A percentile compares a stretch with the other conserved stretches of the same genome.
phyloP scores from a whole-genome alignment of 176 grass and related monocot genomes.

The Rhynchospora breviuscula region DNA sequence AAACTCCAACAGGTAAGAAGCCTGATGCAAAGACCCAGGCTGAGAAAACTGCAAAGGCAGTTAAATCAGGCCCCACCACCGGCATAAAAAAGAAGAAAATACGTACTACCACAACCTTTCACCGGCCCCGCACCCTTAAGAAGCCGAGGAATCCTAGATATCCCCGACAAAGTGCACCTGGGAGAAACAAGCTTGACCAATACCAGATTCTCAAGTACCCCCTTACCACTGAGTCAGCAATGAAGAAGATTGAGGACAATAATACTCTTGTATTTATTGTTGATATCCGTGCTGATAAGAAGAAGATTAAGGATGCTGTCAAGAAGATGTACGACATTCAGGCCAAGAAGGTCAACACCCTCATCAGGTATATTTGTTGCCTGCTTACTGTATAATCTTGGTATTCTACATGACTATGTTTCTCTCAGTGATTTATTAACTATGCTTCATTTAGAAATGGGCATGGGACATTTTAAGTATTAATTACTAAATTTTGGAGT shows the following conservation, averaged over 20 bases:
- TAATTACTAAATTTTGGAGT: no score
- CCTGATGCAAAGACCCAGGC: slow-evolving; percentile 56
- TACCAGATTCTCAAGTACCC: slow-evolving; percentile 79
- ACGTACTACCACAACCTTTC: slow-evolving; percentile 55
- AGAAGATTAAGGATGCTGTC: slow-evolving; percentile 75
- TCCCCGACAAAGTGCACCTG: slow-evolving; percentile 51
- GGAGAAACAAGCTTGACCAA: slow-evolving; percentile 74
- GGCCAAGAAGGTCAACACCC: slow-evolving; percentile 76
- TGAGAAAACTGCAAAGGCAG: slow-evolving; percentile 69
- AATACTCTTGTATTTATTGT: slow-evolving; percentile 83
- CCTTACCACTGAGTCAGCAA: slow-evolving; percentile 66
- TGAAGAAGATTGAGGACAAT: slow-evolving; percentile 88
- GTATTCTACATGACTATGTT: slow-evolving; percentile 11
- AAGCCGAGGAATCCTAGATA: slow-evolving; percentile 54
- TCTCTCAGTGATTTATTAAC: background rate
- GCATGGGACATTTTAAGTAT: no score
- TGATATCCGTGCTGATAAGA: slow-evolving; percentile 63
- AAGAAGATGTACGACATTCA: slow-evolving; percentile 86
- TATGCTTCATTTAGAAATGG: background rate
- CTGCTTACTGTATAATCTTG: background rate
- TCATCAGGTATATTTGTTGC: slow-evolving; percentile 48
- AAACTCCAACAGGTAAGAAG: slow-evolving; percentile 8
- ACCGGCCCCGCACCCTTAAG: slow-evolving; percentile 56
- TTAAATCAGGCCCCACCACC: slow-evolving; percentile 38
- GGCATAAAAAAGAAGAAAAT: slow-evolving; percentile 64